phyloP scores from a whole-genome alignment of 2,329 filamentous ascomycete species.

The Diaporthe sp. region DNA sequence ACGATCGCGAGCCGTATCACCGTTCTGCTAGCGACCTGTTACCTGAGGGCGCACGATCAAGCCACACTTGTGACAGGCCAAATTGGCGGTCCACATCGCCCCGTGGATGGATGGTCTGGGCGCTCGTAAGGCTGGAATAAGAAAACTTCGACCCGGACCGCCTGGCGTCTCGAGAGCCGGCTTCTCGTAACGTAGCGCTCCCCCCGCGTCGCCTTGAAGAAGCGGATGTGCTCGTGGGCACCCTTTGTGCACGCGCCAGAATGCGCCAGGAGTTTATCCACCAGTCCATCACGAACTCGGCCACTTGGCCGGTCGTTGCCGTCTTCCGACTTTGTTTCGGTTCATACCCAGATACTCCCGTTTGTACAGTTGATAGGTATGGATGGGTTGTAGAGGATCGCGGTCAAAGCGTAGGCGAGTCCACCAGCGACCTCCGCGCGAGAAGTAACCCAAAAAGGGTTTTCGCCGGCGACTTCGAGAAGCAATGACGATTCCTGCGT shows the following conservation, averaged over 20 bases:
- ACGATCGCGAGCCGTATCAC: slow-evolving; percentile 1
- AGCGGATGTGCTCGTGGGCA: background rate
- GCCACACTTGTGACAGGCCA: slow-evolving; percentile 16
- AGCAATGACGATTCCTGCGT: background rate
- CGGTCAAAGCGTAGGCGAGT: background rate
- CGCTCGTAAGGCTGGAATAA: slow-evolving; percentile 9
- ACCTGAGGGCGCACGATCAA: background rate
- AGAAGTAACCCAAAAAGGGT: background rate
- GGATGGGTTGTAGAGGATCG: background rate
- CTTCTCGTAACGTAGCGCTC: background rate
- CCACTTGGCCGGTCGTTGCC: slow-evolving; percentile 5
- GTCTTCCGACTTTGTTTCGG: background rate
- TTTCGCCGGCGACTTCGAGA: background rate
- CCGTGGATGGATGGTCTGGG: slow-evolving; percentile 8
- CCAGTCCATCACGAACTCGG: background rate
- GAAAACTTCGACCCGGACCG: slow-evolving; percentile 14
- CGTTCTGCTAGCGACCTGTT: background rate
- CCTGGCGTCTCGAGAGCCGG: slow-evolving; percentile 13
- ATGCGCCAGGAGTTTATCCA: no score
- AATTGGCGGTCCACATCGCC: slow-evolving; percentile 20
- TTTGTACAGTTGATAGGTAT: background rate
- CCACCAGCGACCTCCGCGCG: background rate
- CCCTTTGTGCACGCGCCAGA: background rate
- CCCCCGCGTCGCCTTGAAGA: background rate
- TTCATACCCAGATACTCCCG: background rate